Evolutionary conservation across 805 yeast species (phyloP), one percentile per base, ranked within the genome.

Genomic region (Candida qinlingensis): DNA sequence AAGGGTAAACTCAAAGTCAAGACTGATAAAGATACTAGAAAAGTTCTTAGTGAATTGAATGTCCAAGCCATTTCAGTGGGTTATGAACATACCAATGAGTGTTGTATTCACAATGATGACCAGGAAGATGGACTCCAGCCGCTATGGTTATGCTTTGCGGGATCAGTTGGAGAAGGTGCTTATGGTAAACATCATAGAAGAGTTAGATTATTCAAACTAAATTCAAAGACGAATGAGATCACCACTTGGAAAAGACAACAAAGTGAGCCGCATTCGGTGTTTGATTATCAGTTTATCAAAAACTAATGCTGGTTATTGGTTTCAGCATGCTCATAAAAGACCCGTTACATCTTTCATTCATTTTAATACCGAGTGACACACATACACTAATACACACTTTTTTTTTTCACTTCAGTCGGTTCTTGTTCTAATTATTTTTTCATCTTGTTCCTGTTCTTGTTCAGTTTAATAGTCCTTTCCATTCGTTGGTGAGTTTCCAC

Each of bases 51-150:
- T 19, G 64, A 69, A 5, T 51, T 74, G 4, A 77, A 80, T 1
- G 79, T 83, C 3, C 68, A 72, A 39, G 82, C 76, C 0, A 72
- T 77, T 2, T 74, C 83, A 48, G 85, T 81, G 29, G 89, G 89
- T 0, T 85, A 81, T 51, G 88, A 83, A 54, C 87, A 83, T 60
- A 77, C 79, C 45, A 83, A 83, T 59, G 88, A 83, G 50, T 83
- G 77, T 58, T 83, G 89, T 60, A 61, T 72, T 34, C 75, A 76
- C 45, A 52, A 63, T 1, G 60, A 59, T 33, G 56, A 44, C 7
- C 25, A 41, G 3, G 29, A 42, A 4, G 47, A 38, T 10, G 42
- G 44, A 0, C 27, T 52, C 5, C 57, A 58, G 48, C 74, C 64
- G 53, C 65, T 68, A 46, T 80, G 86, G 85, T 63, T 83, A 52